Evolutionary conservation across 495 filamentous ascomycete species (phyloP), one percentile per base, ranked within the genome.

Genomic region (Thozetella sp.): DNA sequence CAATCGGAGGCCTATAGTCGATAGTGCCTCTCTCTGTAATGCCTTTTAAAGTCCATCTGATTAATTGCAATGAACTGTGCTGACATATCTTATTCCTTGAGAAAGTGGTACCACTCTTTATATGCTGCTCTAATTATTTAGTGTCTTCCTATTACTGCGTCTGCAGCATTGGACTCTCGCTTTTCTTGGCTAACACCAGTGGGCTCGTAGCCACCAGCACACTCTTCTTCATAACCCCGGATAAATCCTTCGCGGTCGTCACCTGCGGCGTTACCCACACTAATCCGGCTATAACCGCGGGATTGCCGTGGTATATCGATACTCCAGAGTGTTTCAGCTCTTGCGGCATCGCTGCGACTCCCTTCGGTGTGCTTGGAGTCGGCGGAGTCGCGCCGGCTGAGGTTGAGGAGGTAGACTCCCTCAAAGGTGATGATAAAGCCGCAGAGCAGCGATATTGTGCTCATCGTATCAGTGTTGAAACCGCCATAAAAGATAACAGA

Each of bases 401-500:
- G 88, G 67, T 98, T 98, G 64, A 99, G 87, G 3, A 99, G 88
- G 73, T 99, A 99, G 43, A 99, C 95, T 37, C 95, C 95, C 1
- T 93, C 88, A 75, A 99, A 99, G 60, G 97, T 99, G 58, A 97
- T 86, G 53, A 99, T 85, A 80, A 99, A 99, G 58, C 95, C 95
- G 67, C 88, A 92, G 51, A 99, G 83, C 24, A 99, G 80, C 26
- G 96, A 71, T 63, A 99, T 87, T 13, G 93, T 99, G 75, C 94
- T 97, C 62, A 97, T 90, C 2, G 89, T 83, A 70, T 96, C 91
- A 25, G 91, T 99, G 71, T 98, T 98, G 84, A 99, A 99, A 51
- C 95, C 95, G 60, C 86, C 86, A 82, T 97, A 99, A 40, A 99
- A 90, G 71, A 98, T 97, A 78, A 98, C 98, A 20, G 93, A 97